Percentiles rank a stretch among this genome's conserved stretches.
Conservation (phyloP, 2,329 filamentous ascomycete genomes). For the Fusarium fracticaudum region DNA sequence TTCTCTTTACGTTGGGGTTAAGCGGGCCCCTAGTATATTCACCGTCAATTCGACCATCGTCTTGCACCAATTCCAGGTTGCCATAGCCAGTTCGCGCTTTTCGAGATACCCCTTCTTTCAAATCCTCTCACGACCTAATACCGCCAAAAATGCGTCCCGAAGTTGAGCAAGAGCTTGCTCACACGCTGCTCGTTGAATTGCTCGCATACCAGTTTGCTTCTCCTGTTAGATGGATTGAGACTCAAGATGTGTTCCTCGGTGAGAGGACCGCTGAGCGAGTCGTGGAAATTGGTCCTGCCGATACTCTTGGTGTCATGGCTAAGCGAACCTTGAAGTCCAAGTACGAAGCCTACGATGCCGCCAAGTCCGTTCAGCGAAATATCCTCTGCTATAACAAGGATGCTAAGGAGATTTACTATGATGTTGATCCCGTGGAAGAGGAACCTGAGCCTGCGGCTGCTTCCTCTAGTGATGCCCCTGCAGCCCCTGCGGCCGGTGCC, state of each 20-base stretch:
- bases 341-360: constrained; percentile 98
- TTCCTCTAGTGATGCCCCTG: constrained; percentile 58
- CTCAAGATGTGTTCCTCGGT: constrained; percentile 98
- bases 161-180: constrained; percentile 98
- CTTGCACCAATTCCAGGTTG: constrained; percentile 40
- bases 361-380: constrained; percentile 94
- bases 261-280: constrained; percentile 97
- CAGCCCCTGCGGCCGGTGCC: constrained; percentile 63
- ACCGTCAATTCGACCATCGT: constrained; percentile 34
- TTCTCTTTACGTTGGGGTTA: constrained; percentile 39
- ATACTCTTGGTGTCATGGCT: constrained; percentile 97
- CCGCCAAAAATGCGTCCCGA: constrained; percentile 87
- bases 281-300: constrained; percentile 95
- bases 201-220: constrained; percentile 99
- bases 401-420: constrained; percentile 99
- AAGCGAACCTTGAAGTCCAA: constrained; percentile 95
- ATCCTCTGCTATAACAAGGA: constrained; percentile 99
- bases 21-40: constrained; percentile 41
- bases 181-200: constrained; percentile 97
- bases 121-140: constrained; percentile 39
- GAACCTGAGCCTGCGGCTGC: constrained; percentile 74
- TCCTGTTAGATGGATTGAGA: constrained; percentile 99
- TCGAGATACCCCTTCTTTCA: constrained; percentile 45
- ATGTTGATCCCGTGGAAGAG: constrained; percentile 93
- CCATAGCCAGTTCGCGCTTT: constrained; percentile 41